Conservation (phyloP, 2,329 filamentous ascomycete genomes). For the Claviceps sp. region DNA sequence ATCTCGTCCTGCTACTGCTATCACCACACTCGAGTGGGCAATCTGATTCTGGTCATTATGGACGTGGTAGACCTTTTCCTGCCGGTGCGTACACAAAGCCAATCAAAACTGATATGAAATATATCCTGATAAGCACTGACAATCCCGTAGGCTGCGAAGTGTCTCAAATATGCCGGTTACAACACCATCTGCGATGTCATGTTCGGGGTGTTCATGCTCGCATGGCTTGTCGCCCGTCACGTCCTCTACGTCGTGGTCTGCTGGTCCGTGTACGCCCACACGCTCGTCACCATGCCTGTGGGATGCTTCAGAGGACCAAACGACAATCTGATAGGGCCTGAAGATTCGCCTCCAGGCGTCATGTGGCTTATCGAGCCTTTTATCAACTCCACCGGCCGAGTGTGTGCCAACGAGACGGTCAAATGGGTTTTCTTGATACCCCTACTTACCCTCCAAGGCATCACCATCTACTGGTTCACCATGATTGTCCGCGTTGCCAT, state of each 20-base stretch:
- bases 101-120: not conserved
- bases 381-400: conserved; percentile 51
- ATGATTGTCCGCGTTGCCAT: conserved; percentile 78
- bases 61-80: conserved; percentile 84
- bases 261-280: conserved; percentile 65
- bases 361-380: conserved; percentile 63
- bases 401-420: conserved; percentile 72
- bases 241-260: conserved; percentile 65
- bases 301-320: conserved; percentile 58
- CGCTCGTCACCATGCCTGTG: conserved; percentile 45
- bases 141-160: conserved; percentile 60
- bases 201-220: conserved; percentile 75
- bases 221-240: conserved; percentile 77
- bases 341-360: conserved; percentile 34
- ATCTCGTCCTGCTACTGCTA: conserved; percentile 77
- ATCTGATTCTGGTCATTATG: conserved; percentile 83
- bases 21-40: conserved; percentile 76
- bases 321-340: conserved; percentile 40
- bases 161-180: conserved; percentile 78
- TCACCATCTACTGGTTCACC: conserved; percentile 78
- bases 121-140: not conserved
- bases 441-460: conserved; percentile 62
- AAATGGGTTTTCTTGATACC: conserved; percentile 64
- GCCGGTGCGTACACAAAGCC: conserved; percentile 43
- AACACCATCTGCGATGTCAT: conserved; percentile 64